phyloP scores from a whole-genome alignment of 192 early-diverging fungal genomes.

The Globomyces pollinis-pini region DNA sequence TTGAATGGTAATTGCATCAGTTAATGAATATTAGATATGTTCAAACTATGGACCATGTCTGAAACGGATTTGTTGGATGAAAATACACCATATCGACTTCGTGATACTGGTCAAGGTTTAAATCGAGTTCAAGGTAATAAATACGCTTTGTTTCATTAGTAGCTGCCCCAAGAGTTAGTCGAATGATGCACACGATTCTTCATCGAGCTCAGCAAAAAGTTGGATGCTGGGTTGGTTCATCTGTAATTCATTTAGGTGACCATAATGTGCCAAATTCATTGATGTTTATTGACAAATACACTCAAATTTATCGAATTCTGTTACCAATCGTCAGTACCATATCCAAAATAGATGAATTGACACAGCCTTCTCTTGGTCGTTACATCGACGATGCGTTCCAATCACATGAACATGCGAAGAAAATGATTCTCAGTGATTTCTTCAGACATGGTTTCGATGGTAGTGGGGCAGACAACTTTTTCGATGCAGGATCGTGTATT shows the following conservation, averaged over 20 bases:
- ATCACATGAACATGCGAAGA: slow-evolving; percentile 52
- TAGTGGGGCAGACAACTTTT: slow-evolving; percentile 53
- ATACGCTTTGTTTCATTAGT: background rate
- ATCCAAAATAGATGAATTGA: slow-evolving; percentile 56
- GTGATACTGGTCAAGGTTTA: slow-evolving; percentile 95
- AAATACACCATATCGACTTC: slow-evolving; percentile 75
- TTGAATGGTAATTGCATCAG: slow-evolving; percentile 61
- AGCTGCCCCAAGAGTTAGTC: slow-evolving; percentile 70
- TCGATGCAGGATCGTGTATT: slow-evolving; percentile 89
- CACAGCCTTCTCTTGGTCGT: slow-evolving; percentile 48
- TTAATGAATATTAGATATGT: slow-evolving; percentile 63
- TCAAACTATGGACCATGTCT: slow-evolving; percentile 85
- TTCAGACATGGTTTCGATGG: slow-evolving; percentile 97
- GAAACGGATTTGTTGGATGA: slow-evolving; percentile 77
- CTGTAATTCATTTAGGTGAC: slow-evolving; percentile 95
- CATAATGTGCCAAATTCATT: slow-evolving; percentile 97
- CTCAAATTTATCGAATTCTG: slow-evolving; percentile 93
- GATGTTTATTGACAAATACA: slow-evolving; percentile 92
- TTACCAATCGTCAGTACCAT: slow-evolving; percentile 75
- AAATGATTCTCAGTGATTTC: slow-evolving; percentile 83
- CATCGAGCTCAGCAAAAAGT: slow-evolving; percentile 76
- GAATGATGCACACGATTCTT: slow-evolving; percentile 83
- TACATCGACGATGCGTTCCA: slow-evolving; percentile 64
- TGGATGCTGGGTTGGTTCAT: slow-evolving; percentile 87
- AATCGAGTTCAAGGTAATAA: slow-evolving; percentile 74